phyloP scores from a whole-genome alignment of 208 protist species.

The Crithidia expoeki region DNA sequence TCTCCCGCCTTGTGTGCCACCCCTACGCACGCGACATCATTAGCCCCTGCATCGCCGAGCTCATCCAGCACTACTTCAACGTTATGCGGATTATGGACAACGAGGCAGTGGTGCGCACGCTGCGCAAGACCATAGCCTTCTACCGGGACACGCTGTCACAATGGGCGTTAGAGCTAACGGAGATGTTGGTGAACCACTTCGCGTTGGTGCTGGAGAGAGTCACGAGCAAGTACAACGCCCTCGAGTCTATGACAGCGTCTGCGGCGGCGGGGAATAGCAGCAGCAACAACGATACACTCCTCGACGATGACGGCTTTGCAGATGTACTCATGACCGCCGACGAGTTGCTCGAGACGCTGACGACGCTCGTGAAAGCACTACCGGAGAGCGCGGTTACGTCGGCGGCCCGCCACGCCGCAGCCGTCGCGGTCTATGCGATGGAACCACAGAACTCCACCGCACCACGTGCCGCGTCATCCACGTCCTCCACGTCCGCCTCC shows the following conservation, averaged over 20 bases:
- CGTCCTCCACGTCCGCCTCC: not conserved
- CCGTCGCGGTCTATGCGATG: constrained; percentile 1
- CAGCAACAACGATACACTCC: constrained; percentile 5
- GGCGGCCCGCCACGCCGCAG: constrained; percentile 16
- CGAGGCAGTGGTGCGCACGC: constrained; percentile 87
- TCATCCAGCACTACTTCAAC: constrained; percentile 92
- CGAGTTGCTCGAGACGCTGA: constrained; percentile 85
- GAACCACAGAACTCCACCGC: constrained; percentile 7
- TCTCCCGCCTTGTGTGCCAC: constrained; percentile 84
- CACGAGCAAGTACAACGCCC: constrained; percentile 47
- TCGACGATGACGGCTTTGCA: constrained; percentile 60
- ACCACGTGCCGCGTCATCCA: not conserved
- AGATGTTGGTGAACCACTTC: constrained; percentile 88
- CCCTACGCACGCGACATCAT: constrained; percentile 73
- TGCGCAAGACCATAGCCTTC: constrained; percentile 86
- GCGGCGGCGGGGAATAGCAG: not conserved
- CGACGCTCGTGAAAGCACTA: constrained; percentile 72
- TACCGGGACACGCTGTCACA: constrained; percentile 88
- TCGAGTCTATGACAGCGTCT: constrained; percentile 29
- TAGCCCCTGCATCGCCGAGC: constrained; percentile 80
- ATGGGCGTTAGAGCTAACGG: constrained; percentile 82
- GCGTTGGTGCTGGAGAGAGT: constrained; percentile 55
- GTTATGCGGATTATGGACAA: constrained; percentile 92
- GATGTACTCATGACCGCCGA: constrained; percentile 80
- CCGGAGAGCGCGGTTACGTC: constrained; percentile 36